Conservation (phyloP, 2,329 filamentous ascomycete genomes). For the Ophiognomonia clavigignenti-juglandacearum region DNA sequence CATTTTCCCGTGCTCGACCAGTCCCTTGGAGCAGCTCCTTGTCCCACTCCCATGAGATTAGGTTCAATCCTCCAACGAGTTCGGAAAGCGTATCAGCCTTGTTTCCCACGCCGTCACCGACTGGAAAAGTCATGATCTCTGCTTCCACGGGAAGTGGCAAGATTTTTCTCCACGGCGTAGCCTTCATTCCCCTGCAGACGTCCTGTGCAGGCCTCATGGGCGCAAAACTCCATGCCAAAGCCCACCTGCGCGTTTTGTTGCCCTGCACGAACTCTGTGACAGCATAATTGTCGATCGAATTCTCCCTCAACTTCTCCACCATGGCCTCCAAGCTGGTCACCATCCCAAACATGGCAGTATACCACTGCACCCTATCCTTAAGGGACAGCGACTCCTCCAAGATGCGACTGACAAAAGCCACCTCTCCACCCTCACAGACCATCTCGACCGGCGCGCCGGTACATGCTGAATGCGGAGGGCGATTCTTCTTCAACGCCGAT, state of each 20-base stretch:
- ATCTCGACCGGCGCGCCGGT: constrained; percentile 82
- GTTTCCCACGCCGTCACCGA: constrained; percentile 32
- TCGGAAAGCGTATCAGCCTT: constrained; percentile 32
- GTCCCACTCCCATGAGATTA: constrained; percentile 62
- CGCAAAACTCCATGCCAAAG: constrained; percentile 80
- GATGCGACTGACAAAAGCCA: constrained; percentile 86
- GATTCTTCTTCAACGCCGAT: constrained; percentile 61
- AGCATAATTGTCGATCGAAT: constrained; percentile 70
- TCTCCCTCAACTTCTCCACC: constrained; percentile 53
- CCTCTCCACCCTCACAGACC: constrained; percentile 70
- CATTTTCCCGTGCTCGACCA: constrained; percentile 63
- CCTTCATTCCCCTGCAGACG: constrained; percentile 39
- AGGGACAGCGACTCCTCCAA: constrained; percentile 24
- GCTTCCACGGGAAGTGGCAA: constrained; percentile 39
- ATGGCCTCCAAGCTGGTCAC: constrained; percentile 60
- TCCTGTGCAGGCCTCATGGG: constrained; percentile 55
- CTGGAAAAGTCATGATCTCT: constrained; percentile 41
- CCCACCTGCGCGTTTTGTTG: constrained; percentile 77
- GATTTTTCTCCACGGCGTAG: constrained; percentile 34
- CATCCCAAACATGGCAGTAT: constrained; percentile 87
- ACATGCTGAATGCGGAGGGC: constrained; percentile 64
- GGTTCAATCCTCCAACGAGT: constrained; percentile 50
- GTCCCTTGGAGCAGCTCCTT: constrained; percentile 46
- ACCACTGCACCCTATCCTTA: constrained; percentile 69
- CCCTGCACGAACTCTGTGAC: constrained; percentile 77